These are phyloP conservation scores for Alisma plantagoaquatica DNA, from an alignment of 106 monocot species.

Conservation along the genomic window DNA sequence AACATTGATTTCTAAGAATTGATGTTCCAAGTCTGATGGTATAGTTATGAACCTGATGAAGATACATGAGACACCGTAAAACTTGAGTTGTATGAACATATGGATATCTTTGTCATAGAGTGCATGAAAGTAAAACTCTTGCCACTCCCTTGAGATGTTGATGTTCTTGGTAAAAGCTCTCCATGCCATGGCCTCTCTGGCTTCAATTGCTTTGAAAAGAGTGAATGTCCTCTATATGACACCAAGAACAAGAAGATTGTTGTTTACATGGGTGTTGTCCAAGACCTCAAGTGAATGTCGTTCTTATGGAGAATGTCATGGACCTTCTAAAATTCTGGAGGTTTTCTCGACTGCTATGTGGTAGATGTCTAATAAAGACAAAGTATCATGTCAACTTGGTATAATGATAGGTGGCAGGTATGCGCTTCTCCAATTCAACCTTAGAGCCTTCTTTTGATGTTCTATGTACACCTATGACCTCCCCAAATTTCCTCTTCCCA, in stretches of 20 bases:
- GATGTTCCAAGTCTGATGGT: constrained; percentile 78
- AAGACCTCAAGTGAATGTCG: constrained; percentile 67
- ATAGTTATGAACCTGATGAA: constrained; percentile 47
- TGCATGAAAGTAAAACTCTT: too few species aligned
- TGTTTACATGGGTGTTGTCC: constrained; percentile 77
- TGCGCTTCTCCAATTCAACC: constrained; percentile 52
- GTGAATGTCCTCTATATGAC: constrained; percentile 45
- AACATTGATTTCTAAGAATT: constrained; percentile 33
- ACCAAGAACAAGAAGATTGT: constrained; percentile 63
- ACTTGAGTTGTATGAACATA: too few species aligned
- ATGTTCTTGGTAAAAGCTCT: constrained; percentile 89
- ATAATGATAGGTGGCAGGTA: constrained; percentile 72
- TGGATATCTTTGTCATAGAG: too few species aligned
- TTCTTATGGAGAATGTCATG: constrained; percentile 96
- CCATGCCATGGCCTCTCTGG: constrained; percentile 96
- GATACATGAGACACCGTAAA: constrained; percentile 63
- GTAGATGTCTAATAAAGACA: constrained; percentile 46
- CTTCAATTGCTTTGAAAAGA: constrained; percentile 70
- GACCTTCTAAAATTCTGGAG: constrained; percentile 77
- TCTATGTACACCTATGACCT: constrained; percentile 28
- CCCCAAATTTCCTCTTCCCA: constrained; percentile 66
- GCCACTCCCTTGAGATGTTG: constrained; percentile 59
- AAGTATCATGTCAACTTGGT: constrained; percentile 57
- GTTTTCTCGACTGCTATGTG: constrained; percentile 71
- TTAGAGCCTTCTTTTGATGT: constrained; percentile 57